Base-by-base conservation (phyloP, 352 stramenopile species). In the Globisporangium lucens region DNA sequence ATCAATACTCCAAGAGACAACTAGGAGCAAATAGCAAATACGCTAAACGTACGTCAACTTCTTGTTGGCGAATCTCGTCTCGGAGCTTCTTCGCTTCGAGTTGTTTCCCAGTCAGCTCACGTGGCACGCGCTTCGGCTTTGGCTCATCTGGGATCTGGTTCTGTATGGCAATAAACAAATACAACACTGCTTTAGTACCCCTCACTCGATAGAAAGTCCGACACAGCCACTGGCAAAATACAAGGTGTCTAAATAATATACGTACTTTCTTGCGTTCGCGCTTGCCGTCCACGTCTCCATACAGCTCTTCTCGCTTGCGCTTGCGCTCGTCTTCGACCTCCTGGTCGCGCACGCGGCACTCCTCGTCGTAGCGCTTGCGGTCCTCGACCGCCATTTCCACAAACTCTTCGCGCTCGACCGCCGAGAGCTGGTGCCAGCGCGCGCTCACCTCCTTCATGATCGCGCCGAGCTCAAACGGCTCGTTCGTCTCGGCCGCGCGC, bases 381-480 rank as follows among this genome's bases (percentile, higher is more conserved):
- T 96, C 88, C 20, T 70, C 66, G 2, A 73, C 73, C 7, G 86
- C 88, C 15, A 90, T 74, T 43, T 89, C 79, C 30, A 79, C 74
- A 66, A 91, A 96, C 69, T 91, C 80, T 49, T 93, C 73, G 30
- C 83, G 84, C 8, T 93, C 79, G 13, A 83, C 77, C 8, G 72
- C 72, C 53, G 82, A 77, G 4, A 94, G 73, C 56, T 89, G 74
- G 57, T 86, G 75, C 88, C 88, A 96, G 59, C 85, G 88, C 29
- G 77, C 80, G 59, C 87, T 93, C 12, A 94, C 72, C 72, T 95
- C 87, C 52, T 86, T 90, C 58, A 79, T 83, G 53, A 95, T 79
- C 20, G 69, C 70, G 13, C 85, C 87, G 1, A 94, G 56, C 24
- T 94, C 87, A 13, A 94, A 36, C 7, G 74, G 17, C 61, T 91